A percentile compares a stretch with the other conserved stretches of the same genome.
Evolutionary conservation across 768 basidiomycete genomes (phyloP).

Genomic region (Botryobasidium botryosum): DNA sequence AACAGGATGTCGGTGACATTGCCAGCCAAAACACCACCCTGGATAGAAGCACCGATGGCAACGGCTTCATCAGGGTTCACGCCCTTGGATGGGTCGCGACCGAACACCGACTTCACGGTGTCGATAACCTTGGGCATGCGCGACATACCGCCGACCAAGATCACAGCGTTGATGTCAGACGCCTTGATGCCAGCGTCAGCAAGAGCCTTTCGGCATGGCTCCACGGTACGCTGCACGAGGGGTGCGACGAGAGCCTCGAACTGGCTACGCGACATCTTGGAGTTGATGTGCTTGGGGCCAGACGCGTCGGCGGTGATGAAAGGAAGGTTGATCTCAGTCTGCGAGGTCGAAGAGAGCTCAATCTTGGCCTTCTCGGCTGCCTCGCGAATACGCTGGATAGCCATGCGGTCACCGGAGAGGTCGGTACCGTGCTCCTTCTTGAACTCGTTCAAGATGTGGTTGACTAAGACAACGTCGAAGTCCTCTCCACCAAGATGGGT

Average conservation of each 20-base stretch:
- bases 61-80: constrained; percentile 99
- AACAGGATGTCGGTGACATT: constrained; percentile 92
- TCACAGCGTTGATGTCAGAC: constrained; percentile 87
- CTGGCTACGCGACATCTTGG: constrained; percentile 70
- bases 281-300: constrained; percentile 95
- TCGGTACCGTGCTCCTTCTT: constrained; percentile 82
- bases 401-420: constrained; percentile 77
- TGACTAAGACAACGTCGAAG: constrained; percentile 82
- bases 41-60: constrained; percentile 94
- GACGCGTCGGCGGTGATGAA: constrained; percentile 95
- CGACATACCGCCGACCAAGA: constrained; percentile 96
- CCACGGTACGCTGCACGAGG: constrained; percentile 77
- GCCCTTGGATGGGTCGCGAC: constrained; percentile 93
- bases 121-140: constrained; percentile 94
- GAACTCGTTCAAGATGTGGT: constrained; percentile 78
- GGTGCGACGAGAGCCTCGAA: constrained; percentile 75
- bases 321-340: constrained; percentile 94
- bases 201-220: constrained; percentile 97
- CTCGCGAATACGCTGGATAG: constrained; percentile 96
- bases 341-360: constrained; percentile 82
- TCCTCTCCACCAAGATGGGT: constrained; percentile 97
- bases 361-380: constrained; percentile 99
- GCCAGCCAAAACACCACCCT: constrained; percentile 94
- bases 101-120: constrained; percentile 86
- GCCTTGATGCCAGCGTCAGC: constrained; percentile 83